These are phyloP conservation scores for Modicella reniformis DNA, from an alignment of 371 early-diverging fungal genomes.

Conservation along the genomic window DNA sequence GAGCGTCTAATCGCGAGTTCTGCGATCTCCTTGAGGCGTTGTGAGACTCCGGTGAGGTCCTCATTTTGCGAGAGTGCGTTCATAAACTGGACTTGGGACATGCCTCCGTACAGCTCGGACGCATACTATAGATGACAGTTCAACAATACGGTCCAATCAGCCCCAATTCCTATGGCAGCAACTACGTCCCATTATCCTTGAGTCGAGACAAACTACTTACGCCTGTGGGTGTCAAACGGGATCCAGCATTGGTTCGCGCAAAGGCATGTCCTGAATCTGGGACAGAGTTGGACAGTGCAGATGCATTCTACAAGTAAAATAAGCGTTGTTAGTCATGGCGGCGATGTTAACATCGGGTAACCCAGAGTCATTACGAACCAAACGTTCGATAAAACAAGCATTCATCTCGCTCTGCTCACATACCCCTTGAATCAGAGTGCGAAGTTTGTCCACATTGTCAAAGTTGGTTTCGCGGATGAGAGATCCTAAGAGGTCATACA, in stretches of 20 bases:
- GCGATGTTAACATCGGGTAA: neutral
- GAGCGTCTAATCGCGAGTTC: constrained; percentile 64
- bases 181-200: neutral
- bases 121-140: constrained; percentile 26
- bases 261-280: constrained; percentile 86
- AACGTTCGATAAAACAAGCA: too few species aligned
- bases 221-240: constrained; percentile 71
- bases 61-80: constrained; percentile 69
- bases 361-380: too few species aligned
- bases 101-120: constrained; percentile 76
- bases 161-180: neutral
- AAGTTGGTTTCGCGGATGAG: constrained; percentile 81
- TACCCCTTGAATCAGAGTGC: constrained; percentile 79
- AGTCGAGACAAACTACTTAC: constrained; percentile 27
- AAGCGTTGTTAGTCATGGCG: neutral
- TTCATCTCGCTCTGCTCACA: constrained; percentile 20
- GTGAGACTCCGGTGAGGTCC: constrained; percentile 69
- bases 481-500: constrained; percentile 80
- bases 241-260: constrained; percentile 80
- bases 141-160: too few species aligned
- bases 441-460: constrained; percentile 75
- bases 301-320: constrained; percentile 61
- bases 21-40: constrained; percentile 72
- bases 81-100: constrained; percentile 85
- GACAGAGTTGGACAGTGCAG: constrained; percentile 81